Evolutionary conservation across 2,329 filamentous ascomycete genomes (phyloP), one percentile per base, ranked within the genome.

Genomic region (Beauveria sp.): DNA sequence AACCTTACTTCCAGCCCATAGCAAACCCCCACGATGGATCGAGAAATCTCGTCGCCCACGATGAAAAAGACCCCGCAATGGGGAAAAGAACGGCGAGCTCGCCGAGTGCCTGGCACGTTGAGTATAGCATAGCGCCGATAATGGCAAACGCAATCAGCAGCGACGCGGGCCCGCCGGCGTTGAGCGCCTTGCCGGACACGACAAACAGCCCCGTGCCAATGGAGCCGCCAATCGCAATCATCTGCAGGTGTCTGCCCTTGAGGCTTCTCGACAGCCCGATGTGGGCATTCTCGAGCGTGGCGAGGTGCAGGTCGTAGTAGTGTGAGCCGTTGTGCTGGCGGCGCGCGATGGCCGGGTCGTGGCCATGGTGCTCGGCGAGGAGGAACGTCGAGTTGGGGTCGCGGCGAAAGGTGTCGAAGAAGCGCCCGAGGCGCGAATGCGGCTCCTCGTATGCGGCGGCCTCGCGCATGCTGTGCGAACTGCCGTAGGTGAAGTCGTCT

Each of bases 191-290:
- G 58, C 90, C 91, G 0, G 90, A 93, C 24, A 90, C 89, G 45
- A 97, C 90, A 72, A 96, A 96, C 2, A 97, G 79, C 66, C 93
- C 92, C 26, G 89, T 93, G 63, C 88, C 90, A 69, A 96, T 96
- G 12, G 90, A 93, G 49, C 93, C 93, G 68, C 92, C 92, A 67
- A 97, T 96, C 16, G 93, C 93, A 79, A 97, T 97, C 93, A 97
- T 97, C 78, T 97, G 93, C 71, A 97, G 72, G 78, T 98, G 93
- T 53, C 92, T 83, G 22, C 87, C 86, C 76, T 96, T 95, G 67
- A 96, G 76, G 72, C 86, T 88, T 69, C 92, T 82, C 56, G 89
- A 85, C 56, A 98, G 80, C 8, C 88, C 86, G 51, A 90, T 88
- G 66, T 87, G 82, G 4, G 90, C 89, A 1, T 91, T 93, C 70